Conservation (phyloP, 352 stramenopile genomes). For the Phytophthora rubi region DNA sequence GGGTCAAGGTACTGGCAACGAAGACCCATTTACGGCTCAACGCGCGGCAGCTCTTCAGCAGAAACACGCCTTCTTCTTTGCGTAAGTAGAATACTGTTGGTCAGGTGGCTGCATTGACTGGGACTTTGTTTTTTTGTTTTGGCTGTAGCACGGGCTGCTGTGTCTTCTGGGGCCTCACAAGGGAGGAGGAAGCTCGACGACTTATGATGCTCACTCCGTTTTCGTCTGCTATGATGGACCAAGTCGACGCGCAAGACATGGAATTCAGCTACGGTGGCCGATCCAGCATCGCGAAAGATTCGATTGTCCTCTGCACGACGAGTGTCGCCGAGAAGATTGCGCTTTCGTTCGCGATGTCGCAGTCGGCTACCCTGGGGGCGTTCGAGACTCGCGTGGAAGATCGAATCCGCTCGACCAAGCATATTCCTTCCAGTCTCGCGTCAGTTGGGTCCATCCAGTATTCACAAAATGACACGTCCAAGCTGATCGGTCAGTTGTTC, state of each 20-base stretch:
- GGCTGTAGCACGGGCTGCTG: slow-evolving; percentile 62
- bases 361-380: slow-evolving; percentile 92
- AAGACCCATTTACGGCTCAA: slow-evolving; percentile 9
- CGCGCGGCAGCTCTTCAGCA: slow-evolving; percentile 38
- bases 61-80: slow-evolving; percentile 80
- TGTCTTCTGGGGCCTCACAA: slow-evolving; percentile 73
- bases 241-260: slow-evolving; percentile 73
- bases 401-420: slow-evolving; percentile 81
- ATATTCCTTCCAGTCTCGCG: slow-evolving; percentile 89
- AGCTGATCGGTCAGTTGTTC: slow-evolving; percentile 91
- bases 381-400: slow-evolving; percentile 91
- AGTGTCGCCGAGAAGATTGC: slow-evolving; percentile 89
- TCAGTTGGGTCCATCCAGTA: slow-evolving; percentile 89
- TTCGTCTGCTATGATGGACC: slow-evolving; percentile 47
- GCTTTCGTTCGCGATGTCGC: slow-evolving; percentile 92
- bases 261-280: slow-evolving; percentile 57
- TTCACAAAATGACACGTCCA: slow-evolving; percentile 90
- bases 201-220: slow-evolving; percentile 64
- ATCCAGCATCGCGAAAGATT: slow-evolving; percentile 78
- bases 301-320: slow-evolving; percentile 74
- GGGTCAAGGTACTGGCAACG: background rate
- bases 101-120: background rate
- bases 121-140: background rate
- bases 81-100: slow-evolving; percentile 33
- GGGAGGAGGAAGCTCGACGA: slow-evolving; percentile 56